phyloP scores from a whole-genome alignment of 2,329 filamentous ascomycete genomes.

The Elsinoe fawcettii region DNA sequence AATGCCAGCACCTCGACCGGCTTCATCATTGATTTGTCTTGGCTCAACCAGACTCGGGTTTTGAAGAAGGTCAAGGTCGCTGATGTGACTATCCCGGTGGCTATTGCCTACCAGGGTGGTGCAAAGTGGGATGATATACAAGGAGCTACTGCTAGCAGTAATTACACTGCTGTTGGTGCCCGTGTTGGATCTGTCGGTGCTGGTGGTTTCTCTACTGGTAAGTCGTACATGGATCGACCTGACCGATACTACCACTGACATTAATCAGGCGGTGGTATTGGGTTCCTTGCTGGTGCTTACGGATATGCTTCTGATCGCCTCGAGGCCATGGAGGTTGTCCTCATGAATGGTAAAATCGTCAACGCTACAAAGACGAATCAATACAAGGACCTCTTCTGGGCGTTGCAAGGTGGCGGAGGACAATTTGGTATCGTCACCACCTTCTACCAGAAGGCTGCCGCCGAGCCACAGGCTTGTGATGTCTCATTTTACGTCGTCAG shows the following conservation, averaged over 20 bases:
- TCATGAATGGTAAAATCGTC: slow-evolving; percentile 42
- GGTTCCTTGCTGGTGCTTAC: slow-evolving; percentile 7
- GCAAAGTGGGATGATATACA: slow-evolving; percentile 17
- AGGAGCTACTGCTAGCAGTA: slow-evolving; percentile 11
- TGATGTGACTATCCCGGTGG: slow-evolving; percentile 6
- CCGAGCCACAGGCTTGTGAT: slow-evolving; percentile 15
- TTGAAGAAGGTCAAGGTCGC: slow-evolving; percentile 16
- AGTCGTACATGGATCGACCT: neutral
- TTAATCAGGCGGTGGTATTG: neutral
- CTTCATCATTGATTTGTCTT: slow-evolving; percentile 18
- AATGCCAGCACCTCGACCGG: slow-evolving; percentile 17
- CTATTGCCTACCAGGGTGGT: slow-evolving; percentile 17
- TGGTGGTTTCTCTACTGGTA: slow-evolving; percentile 17
- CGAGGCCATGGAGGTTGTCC: slow-evolving; percentile 36
- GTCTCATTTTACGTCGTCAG: slow-evolving; percentile 17
- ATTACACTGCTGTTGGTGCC: slow-evolving; percentile 17
- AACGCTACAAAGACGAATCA: slow-evolving; percentile 37
- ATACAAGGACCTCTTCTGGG: slow-evolving; percentile 42
- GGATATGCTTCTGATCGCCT: slow-evolving; percentile 18
- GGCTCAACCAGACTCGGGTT: slow-evolving; percentile 16
- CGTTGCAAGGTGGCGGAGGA: slow-evolving; percentile 47
- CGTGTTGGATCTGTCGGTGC: slow-evolving; percentile 17
- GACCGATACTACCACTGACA: neutral
- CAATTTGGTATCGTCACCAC: slow-evolving; percentile 34
- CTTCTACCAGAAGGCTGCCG: slow-evolving; percentile 21